Evolutionary conservation across 257 asterid genomes (phyloP), one percentile per base, ranked within the genome.

Genomic region (Solanum boliviense): DNA sequence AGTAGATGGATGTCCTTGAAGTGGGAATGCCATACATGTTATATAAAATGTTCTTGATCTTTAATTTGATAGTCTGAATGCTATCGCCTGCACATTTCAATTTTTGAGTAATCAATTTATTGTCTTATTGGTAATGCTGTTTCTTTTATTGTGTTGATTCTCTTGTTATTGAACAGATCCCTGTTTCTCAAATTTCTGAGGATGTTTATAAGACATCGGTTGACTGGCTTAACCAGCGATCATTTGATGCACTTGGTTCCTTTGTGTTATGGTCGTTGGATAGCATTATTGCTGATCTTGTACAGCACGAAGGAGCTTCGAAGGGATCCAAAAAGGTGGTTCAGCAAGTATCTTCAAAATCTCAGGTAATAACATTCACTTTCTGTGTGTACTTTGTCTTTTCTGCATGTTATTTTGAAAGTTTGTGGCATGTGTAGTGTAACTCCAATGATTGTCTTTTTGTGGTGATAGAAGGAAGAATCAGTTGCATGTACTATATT

Each of bases 181-280:
- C 94, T 35, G 7, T 92, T 11, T 56, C 87, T 75, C 89, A 88
- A 65, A 38, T 92, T 58, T 72, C 94, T 31, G 94, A 92, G 83
- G 87, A 79, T 25, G 88, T 92, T 35, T 90, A 89, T 46, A 92
- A 87, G 92, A 89, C 90, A 79, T 90, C 94, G 5, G 73, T 85
- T 7, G 92, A 92, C 44, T 92, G 94, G 94, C 89, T 92, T 70
- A 89, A 87, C 76, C 90, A 92, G 76, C 86, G 87, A 56, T 90
- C 92, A 1, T 18, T 65, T 27, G 92, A 92, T 71, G 91, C 91
- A 4, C 91, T 92, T 73, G 90, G 90, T 20, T 60, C 92, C 48
- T 90, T 90, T 70, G 92, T 96, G 62, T 6, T 93, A 36, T 95
- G 99, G 99, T 91, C 94, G 27, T 88, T 96, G 89, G 98, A 96